These are phyloP conservation scores for Sarocladium brachiariae DNA, from an alignment of 2,329 filamentous ascomycete species.

Conservation along the genomic window DNA sequence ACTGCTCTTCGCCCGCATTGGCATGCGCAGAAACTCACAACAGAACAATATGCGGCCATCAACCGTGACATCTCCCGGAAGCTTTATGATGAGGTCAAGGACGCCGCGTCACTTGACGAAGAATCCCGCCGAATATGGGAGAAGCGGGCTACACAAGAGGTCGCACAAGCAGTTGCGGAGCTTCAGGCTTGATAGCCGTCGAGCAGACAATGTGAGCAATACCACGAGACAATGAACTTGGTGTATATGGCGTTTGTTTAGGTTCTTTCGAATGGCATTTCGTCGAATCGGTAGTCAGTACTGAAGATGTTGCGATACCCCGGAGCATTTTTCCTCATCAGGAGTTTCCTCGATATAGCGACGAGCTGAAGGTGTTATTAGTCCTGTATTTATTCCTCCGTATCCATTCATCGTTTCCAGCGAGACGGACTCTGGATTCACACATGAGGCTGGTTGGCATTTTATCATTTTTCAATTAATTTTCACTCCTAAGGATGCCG, in stretches of 20 bases:
- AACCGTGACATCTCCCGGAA: constrained; percentile 84
- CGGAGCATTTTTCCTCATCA: constrained; percentile 3
- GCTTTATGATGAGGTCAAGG: constrained; percentile 66
- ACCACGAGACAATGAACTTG: neutral
- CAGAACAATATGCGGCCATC: constrained; percentile 87
- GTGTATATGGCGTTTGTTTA: constrained; percentile 5
- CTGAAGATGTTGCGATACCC: neutral
- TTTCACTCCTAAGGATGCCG: neutral
- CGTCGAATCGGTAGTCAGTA: neutral
- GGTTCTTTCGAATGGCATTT: constrained; percentile 2
- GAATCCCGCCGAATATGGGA: constrained; percentile 65
- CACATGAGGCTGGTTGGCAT: neutral
- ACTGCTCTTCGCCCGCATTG: constrained; percentile 77
- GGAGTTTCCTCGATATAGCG: constrained; percentile 1
- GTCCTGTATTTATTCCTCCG: neutral
- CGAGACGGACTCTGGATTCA: neutral
- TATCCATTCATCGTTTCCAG: neutral
- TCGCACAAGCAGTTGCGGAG: constrained; percentile 63
- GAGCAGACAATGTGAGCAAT: neutral
- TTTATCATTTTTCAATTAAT: neutral
- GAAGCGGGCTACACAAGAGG: constrained; percentile 69
- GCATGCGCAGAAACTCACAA: constrained; percentile 69
- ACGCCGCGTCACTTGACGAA: constrained; percentile 53
- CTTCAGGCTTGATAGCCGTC: constrained; percentile 35
- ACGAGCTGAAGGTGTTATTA: neutral